Evolutionary conservation across 1,139 yeast species (phyloP), one percentile per base, ranked within the genome.

Genomic region (Suhomyces guaymorum): DNA sequence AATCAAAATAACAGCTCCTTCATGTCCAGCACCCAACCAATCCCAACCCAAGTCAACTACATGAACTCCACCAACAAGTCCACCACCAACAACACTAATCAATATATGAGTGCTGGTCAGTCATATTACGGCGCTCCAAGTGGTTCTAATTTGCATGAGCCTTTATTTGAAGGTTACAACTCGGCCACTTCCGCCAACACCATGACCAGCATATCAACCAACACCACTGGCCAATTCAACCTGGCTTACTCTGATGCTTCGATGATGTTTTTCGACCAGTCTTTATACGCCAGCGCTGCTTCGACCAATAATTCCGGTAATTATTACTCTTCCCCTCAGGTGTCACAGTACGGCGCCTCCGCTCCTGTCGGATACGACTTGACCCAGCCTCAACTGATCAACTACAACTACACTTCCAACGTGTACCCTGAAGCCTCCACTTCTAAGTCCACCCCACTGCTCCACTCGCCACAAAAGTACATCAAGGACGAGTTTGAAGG

Each of bases 31-130:
- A 17, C 33, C 8, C 13, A n/a, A n/a, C n/a, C n/a, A n/a, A n/a
- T n/a, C n/a, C n/a, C n/a, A n/a, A n/a, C n/a, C n/a, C n/a, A n/a
- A n/a, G n/a, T n/a, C n/a, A n/a, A n/a, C n/a, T n/a, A n/a, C n/a
- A n/a, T n/a, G n/a, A n/a, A n/a, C n/a, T n/a, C 37, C 23, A 24
- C 23, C 32, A 11, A 16, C 26, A 25, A 10, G 25, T 8, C 24
- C 14, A 16, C 29, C 18, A 16, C 17, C 23, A 16, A 17, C 23
- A 22, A 26, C 20, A 27, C 18, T 22, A 20, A 26, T 24, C 10
- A 23, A 26, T 26, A 27, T 28, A 30, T 39, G 46, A 45, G 38
- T 48, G 49, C 52, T 31, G 52, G 54, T 22, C 54, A 48, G 29
- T 38, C 52, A 19, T 51, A 47, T 39, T 30, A 31, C 15, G 35